Percentiles rank a stretch among this genome's conserved stretches.
These are phyloP conservation scores for Heimioporus sp. DNA, from an alignment of 768 basidiomycete species.

Conservation along the genomic window DNA sequence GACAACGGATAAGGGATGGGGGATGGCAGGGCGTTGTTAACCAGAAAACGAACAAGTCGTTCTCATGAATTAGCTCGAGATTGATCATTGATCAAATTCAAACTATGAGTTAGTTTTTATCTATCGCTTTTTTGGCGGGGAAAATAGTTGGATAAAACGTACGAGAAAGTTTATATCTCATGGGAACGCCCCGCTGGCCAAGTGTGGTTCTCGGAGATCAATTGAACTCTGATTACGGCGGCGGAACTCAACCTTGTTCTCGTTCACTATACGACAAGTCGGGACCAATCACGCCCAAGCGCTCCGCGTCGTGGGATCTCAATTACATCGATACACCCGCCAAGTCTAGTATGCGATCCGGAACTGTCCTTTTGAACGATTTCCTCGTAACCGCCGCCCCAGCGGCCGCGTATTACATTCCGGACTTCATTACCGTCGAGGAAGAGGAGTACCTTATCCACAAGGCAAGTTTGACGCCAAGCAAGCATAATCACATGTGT, in stretches of 20 bases:
- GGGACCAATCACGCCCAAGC: not conserved
- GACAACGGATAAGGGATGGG: not conserved
- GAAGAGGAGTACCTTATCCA: conserved; percentile 78
- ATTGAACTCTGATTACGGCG: not conserved
- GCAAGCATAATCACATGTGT: not conserved
- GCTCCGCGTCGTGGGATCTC: conserved; percentile 21
- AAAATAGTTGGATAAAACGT: too few relatives aligned
- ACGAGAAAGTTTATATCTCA: not conserved
- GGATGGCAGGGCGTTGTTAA: not conserved
- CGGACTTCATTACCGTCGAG: conserved; percentile 69
- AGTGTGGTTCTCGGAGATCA: not conserved
- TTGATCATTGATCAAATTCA: not conserved
- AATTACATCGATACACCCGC: not conserved
- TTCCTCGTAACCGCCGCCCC: conserved; percentile 24
- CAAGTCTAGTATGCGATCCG: conserved; percentile 10
- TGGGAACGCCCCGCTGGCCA: too few relatives aligned
- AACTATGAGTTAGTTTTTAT: too few relatives aligned
- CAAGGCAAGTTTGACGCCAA: conserved; percentile 49
- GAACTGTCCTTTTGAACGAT: conserved; percentile 5
- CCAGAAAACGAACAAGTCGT: not conserved
- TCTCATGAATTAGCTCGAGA: not conserved
- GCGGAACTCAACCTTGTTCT: conserved; percentile 4
- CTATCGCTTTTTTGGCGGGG: too few relatives aligned
- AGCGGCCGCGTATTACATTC: conserved; percentile 62
- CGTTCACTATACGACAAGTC: not conserved